These are phyloP conservation scores for Salix dunnii DNA, from an alignment of 345 rosid genomes.

Conservation along the genomic window DNA sequence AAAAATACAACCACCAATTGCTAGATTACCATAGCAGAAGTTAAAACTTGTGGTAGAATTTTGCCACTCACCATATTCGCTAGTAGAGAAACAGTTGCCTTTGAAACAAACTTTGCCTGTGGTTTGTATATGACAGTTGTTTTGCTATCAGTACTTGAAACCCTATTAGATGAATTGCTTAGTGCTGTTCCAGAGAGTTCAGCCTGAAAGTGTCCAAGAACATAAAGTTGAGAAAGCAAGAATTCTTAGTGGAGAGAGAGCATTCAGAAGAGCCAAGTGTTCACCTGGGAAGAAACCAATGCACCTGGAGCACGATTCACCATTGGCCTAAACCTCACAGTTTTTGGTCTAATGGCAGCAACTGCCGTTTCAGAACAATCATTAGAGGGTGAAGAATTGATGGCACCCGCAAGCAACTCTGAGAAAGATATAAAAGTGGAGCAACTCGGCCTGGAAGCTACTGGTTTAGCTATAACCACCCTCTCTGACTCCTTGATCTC, in stretches of 20 bases:
- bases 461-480: slow-evolving; percentile 69
- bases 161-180: slow-evolving; percentile 40
- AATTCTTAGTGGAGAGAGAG: background rate
- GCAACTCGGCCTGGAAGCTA: slow-evolving; percentile 78
- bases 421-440: slow-evolving; percentile 61
- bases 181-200: slow-evolving; percentile 34
- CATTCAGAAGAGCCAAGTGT: slow-evolving; percentile 2
- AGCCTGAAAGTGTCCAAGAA: slow-evolving; percentile 36
- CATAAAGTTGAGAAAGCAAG: slow-evolving; percentile 17
- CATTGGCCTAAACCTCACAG: slow-evolving; percentile 56
- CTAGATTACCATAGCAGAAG: background rate
- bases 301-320: slow-evolving; percentile 33
- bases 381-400: slow-evolving; percentile 45
- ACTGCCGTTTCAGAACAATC: slow-evolving; percentile 38
- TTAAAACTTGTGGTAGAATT: background rate
- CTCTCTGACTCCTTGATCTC: slow-evolving; percentile 68
- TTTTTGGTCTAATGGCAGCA: slow-evolving; percentile 73
- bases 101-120: slow-evolving; percentile 77
- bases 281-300: slow-evolving; percentile 48
- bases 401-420: slow-evolving; percentile 62
- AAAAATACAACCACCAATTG: background rate
- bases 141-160: slow-evolving; percentile 35
- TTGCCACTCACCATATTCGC: slow-evolving; percentile 68
- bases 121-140: slow-evolving; percentile 68
- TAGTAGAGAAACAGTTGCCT: slow-evolving; percentile 65